Percentiles rank a stretch among this genome's conserved stretches.
Evolutionary conservation across 2,329 filamentous ascomycete species (phyloP).

Genomic region (Aspergillus quadrilineatus): DNA sequence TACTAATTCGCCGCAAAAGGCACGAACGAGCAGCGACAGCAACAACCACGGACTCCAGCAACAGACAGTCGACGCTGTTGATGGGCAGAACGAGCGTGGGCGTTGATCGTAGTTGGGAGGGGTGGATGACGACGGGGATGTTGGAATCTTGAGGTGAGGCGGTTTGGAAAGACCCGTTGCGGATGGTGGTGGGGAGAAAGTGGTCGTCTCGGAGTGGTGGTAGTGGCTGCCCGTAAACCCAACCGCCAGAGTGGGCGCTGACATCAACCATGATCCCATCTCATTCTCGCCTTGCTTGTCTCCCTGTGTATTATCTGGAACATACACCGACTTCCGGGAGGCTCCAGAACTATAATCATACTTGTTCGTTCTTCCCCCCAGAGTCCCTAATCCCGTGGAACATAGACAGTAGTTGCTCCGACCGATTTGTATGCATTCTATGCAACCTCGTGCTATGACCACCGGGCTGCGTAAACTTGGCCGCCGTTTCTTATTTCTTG

Average conservation of each 20-base stretch:
- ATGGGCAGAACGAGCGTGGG: constrained; percentile 15
- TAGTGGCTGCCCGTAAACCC: constrained; percentile 21
- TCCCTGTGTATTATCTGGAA: constrained; percentile 1
- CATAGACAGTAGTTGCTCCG: background rate
- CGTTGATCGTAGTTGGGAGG: constrained; percentile 13
- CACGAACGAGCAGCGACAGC: constrained; percentile 14
- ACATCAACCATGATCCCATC: constrained; percentile 7
- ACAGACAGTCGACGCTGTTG: constrained; percentile 14
- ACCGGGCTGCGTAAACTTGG: background rate
- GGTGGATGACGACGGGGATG: constrained; percentile 11
- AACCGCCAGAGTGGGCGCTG: constrained; percentile 11
- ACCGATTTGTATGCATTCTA: background rate
- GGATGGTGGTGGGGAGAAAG: constrained; percentile 18
- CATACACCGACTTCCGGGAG: background rate
- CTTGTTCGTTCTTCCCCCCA: background rate
- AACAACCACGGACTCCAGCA: constrained; percentile 18
- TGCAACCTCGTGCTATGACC: background rate
- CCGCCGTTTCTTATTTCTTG: background rate
- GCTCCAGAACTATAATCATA: background rate
- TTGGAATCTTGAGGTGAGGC: constrained; percentile 18
- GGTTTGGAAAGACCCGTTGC: constrained; percentile 22
- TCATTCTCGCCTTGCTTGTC: constrained; percentile 2
- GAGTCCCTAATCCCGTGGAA: background rate
- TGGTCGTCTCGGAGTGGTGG: constrained; percentile 5
- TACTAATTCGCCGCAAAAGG: constrained; percentile 12